Base-by-base conservation (phyloP, 305 asterid genomes). In the Fraxinus angustifolia region DNA sequence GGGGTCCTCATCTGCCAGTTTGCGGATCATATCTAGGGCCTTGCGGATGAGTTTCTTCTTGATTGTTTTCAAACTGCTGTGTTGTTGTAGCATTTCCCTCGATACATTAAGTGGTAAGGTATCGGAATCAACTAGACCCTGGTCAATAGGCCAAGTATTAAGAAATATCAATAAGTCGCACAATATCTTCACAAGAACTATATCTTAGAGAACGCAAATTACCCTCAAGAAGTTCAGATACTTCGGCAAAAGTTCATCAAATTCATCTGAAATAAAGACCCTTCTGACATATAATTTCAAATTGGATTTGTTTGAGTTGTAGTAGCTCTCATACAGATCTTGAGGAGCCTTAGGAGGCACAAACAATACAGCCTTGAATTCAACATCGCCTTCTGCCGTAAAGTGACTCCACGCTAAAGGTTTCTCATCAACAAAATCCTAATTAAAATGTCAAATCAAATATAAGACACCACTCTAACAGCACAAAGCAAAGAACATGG, bases 91-190 rank as follows among this genome's bases (percentile, higher is more conserved):
- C 99, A 95, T 95, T 88, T 95, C 99, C 90, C 98, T 88, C 4
- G 98, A 95, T 58, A 95, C 99, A 73, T 95, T 95, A 50, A 95
- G 94, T 3, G 99, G 99, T 84, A 95, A 85, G 78, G 98, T 92
- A 84, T 95, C 99, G 12, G 99, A 95, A 91, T 95, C 99, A 86
- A 93, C 97, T 77, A 95, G 97, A 81, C 99, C 98, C 98, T 95
- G 88, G 77, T 73, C 77, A 75, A 68, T 38, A 38, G 48, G 14
- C 48, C 48, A 38, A 38, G 14, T 36, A 36, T 38, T 38, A 38
- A 38, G 48, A 38, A 38, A 38, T 38, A 38, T 38, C 14, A 8
- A 38, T 8, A 8, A 1, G 48, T 38, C 48, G 14, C 0, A 8
- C 48, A 38, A 36, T 36, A 36, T 38, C 14, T 38, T 38, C 48